A percentile compares a stretch with the other conserved stretches of the same genome.
Conservation (phyloP, 139 green algal species). For the Desmodesmus armatus region DNA sequence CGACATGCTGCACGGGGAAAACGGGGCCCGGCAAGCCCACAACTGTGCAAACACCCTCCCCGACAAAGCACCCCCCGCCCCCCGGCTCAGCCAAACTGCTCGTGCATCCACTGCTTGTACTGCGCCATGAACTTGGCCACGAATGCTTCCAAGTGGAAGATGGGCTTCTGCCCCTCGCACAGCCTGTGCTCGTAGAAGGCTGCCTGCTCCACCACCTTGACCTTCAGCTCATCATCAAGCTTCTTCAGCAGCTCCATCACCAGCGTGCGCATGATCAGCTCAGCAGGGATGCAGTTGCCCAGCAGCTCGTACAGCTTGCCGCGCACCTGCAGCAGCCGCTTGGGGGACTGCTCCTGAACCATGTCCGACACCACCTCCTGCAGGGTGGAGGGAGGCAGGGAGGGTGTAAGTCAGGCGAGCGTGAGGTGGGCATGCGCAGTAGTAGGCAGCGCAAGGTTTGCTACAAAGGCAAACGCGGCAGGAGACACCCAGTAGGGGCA, state of each 20-base stretch:
- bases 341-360: conserved; percentile 92
- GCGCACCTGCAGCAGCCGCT: conserved; percentile 81
- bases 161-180: conserved; percentile 91
- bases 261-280: conserved; percentile 86
- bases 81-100: conserved; percentile 16
- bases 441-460: too few species aligned
- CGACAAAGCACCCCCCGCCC: too few species aligned
- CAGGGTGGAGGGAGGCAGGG: conserved; percentile 48
- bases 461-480: neutral
- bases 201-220: conserved; percentile 55
- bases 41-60: too few species aligned
- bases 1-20: too few species aligned
- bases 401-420: too few species aligned
- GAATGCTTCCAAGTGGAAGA: conserved; percentile 99
- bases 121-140: conserved; percentile 93
- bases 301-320: conserved; percentile 98
- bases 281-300: conserved; percentile 95
- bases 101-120: conserved; percentile 87
- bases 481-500: too few species aligned
- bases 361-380: conserved; percentile 74
- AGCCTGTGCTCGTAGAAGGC: conserved; percentile 93
- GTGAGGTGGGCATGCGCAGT: too few species aligned
- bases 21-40: too few species aligned
- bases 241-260: conserved; percentile 86
- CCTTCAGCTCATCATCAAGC: conserved; percentile 92